Conservation (phyloP, 164 flowering plant species). For the Magnolia officinalis region DNA sequence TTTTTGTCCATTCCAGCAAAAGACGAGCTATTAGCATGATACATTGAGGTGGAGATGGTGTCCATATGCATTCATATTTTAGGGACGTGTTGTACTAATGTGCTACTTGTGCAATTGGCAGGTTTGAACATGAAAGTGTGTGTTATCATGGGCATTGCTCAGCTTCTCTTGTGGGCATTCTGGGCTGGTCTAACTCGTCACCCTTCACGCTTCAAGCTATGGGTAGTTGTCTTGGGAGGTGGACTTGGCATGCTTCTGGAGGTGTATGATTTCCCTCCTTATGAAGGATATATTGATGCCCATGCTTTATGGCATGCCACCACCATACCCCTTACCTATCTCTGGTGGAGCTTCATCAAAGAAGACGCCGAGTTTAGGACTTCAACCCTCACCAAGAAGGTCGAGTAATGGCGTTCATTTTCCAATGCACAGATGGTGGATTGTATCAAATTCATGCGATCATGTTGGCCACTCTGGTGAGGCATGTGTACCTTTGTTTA, state of each 20-base stretch:
- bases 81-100: no score
- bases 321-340: slow-evolving; percentile 61
- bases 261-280: slow-evolving; percentile 82
- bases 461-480: neutral
- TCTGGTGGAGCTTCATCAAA: slow-evolving; percentile 89
- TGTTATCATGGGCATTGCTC: slow-evolving; percentile 46
- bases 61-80: no score
- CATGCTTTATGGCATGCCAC: slow-evolving; percentile 82
- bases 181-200: slow-evolving; percentile 70
- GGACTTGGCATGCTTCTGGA: slow-evolving; percentile 59
- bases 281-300: slow-evolving; percentile 65
- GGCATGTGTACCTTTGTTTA: neutral
- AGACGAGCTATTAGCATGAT: no score
- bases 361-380: slow-evolving; percentile 79
- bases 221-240: slow-evolving; percentile 65
- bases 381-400: slow-evolving; percentile 32
- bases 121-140: slow-evolving; percentile 78
- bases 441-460: neutral
- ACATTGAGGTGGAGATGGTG: no score
- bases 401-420: slow-evolving; percentile 13
- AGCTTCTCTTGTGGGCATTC: slow-evolving; percentile 68
- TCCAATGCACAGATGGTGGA: neutral
- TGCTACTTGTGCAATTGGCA: slow-evolving; percentile 22
- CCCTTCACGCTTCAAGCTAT: slow-evolving; percentile 79
- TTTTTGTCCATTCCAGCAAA: no score